Evolutionary conservation across 495 filamentous ascomycete species (phyloP), one percentile per base, ranked within the genome.

Genomic region (Corynascus novoguineensis): DNA sequence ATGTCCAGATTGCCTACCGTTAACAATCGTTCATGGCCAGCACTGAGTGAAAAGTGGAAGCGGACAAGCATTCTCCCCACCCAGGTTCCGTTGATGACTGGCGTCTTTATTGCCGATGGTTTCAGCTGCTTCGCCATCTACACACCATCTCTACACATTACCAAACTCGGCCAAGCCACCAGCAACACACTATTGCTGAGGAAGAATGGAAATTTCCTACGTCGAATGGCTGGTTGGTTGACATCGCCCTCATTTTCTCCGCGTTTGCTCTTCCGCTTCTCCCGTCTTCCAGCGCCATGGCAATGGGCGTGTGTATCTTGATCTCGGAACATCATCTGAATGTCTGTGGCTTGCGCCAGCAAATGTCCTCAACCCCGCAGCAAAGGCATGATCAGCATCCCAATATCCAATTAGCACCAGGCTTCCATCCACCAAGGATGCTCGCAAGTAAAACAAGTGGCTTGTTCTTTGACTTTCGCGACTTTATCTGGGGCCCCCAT

Each of bases 61-160:
- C n/a, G n/a, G n/a, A n/a, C n/a, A n/a, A n/a, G 19, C 47, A 47
- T 37, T 32, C 29, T 55, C 7, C 15, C 29, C 51, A 12, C 42
- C 42, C 24, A 29, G 28, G 41, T 14, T 31, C 25, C 1, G 28
- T 6, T 9, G 22, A 28, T 55, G 54, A 57, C 50, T 57, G 54
- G 54, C 12, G 15, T 35, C 9, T 35, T 50, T 46, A 57, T n/a
- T n/a, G n/a, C 54, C 45, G 54, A 55, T 17, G 35, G 9, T 24
- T 31, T 17, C 45, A 50, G 54, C 54, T 57, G 45, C 38, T 49
- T 41, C 25, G 45, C 9, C 34, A 2, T 14, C 17, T 21, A 35
- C 53, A 55, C 53, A 37, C 31, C 22, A 31, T 31, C 40, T n/a
- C n/a, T n/a, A 19, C 21, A 6, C 40, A 32, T 6, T 5, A 31